Evolutionary conservation across 1,284 basidiomycete genomes (phyloP), one percentile per base, ranked within the genome.

Genomic region (Melampsora larici-populina): DNA sequence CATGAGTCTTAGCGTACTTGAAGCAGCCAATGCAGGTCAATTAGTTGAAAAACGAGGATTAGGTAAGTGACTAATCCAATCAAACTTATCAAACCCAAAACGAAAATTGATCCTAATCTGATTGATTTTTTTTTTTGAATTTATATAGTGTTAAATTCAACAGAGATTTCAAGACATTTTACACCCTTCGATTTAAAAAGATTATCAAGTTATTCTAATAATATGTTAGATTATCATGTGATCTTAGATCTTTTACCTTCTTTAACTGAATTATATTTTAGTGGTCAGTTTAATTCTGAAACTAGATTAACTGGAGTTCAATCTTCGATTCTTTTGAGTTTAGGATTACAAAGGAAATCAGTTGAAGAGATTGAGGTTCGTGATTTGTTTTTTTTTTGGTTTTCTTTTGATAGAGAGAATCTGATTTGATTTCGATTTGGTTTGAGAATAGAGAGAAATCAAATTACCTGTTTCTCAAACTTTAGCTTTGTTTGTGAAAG

Each of bases 111-210:
- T 1, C 5, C 29, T n/a, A 5, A 29, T 33, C n/a, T n/a, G n/a
- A n/a, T n/a, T n/a, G n/a, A 48, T 3, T 48, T 33, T 31, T 29
- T 70, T 21, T 70, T 18, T 70, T 33, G 13, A 48, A 5, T 31
- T 43, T 31, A 46, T 9, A 43, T 31, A 71, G 76, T 78, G 36
- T 62, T 78, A 11, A 43, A 58, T 29, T 84, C 90, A 1, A 82
- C 87, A 0, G 94, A 98, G 81, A 86, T 99, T 11, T 87, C 88
- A 0, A 86, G 90, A 58, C 84, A 92, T 21, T 84, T 97, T 79
- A 90, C 93, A 0, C 94, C 96, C 0, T 98, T 97, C 83, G 97
- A 99, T 85, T 87, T 99, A 81, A 98, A 98, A 85, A 90, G 97
- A 1, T 88, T 99, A 48, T 92, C 96, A 81, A 92, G 95, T 7